phyloP scores from a whole-genome alignment of 2,329 filamentous ascomycete species.

The Alternaria consortialis region DNA sequence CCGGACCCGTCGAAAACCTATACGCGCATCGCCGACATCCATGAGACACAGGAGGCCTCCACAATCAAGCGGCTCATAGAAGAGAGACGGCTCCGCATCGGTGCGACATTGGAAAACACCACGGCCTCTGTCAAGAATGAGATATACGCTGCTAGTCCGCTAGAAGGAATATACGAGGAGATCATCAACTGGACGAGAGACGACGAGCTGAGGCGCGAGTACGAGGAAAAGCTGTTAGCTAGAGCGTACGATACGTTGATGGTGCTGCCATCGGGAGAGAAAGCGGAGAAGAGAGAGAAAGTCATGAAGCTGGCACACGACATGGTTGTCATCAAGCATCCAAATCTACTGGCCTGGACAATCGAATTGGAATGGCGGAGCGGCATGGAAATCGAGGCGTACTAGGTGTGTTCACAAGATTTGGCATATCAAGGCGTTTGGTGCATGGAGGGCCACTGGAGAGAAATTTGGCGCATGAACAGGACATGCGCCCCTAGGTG shows the following conservation, averaged over 20 bases:
- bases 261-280: conserved; percentile 72
- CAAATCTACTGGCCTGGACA: conserved; percentile 89
- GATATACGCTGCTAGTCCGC: conserved; percentile 75
- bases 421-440: conserved; percentile 14
- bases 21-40: conserved; percentile 80
- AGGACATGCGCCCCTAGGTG: neutral
- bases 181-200: conserved; percentile 91
- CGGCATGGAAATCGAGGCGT: conserved; percentile 41
- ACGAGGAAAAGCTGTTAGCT: conserved; percentile 88
- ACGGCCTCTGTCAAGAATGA: conserved; percentile 88
- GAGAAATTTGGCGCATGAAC: neutral
- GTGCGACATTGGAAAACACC: conserved; percentile 83
- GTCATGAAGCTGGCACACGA: conserved; percentile 82
- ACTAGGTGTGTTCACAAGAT: neutral
- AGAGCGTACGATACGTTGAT: conserved; percentile 81
- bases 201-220: conserved; percentile 81
- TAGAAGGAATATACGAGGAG: conserved; percentile 82
- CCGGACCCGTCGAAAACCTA: conserved; percentile 83
- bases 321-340: conserved; percentile 96
- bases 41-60: conserved; percentile 86
- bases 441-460: neutral
- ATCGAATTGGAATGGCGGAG: conserved; percentile 87
- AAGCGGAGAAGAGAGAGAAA: conserved; percentile 73
- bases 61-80: conserved; percentile 89
- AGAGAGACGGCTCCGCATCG: conserved; percentile 85